Percentiles rank a stretch among this genome's conserved stretches.
Conservation (phyloP, 2,329 filamentous ascomycete species). For the Nigrospora sphaerica region DNA sequence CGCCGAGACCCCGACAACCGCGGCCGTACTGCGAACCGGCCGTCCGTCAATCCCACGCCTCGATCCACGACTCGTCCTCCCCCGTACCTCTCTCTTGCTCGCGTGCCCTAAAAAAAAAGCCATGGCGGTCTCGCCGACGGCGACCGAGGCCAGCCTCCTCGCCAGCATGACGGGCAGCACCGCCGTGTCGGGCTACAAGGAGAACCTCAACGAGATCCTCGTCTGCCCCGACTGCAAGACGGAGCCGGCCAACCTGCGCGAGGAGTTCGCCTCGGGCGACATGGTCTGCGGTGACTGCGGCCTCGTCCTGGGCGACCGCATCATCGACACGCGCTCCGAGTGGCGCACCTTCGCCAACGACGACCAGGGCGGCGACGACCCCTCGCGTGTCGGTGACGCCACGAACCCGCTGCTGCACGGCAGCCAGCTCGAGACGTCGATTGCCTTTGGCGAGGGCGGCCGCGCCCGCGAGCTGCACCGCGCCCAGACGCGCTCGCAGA, state of each 20-base stretch:
- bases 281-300: slow-evolving; percentile 91
- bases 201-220: slow-evolving; percentile 81
- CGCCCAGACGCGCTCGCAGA: slow-evolving; percentile 64
- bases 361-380: slow-evolving; percentile 92
- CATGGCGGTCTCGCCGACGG: slow-evolving; percentile 3
- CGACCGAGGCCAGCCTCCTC: slow-evolving; percentile 36
- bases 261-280: slow-evolving; percentile 88
- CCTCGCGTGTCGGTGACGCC: slow-evolving; percentile 94
- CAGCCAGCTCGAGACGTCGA: slow-evolving; percentile 80
- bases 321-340: slow-evolving; percentile 93
- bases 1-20: too few species aligned
- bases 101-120: too few species aligned
- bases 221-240: slow-evolving; percentile 90
- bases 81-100: too few species aligned
- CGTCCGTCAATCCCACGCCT: too few species aligned
- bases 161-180: slow-evolving; percentile 22
- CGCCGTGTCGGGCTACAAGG: slow-evolving; percentile 47
- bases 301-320: slow-evolving; percentile 80
- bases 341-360: slow-evolving; percentile 99
- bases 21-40: too few species aligned
- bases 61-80: too few species aligned
- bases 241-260: slow-evolving; percentile 82
- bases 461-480: slow-evolving; percentile 58
- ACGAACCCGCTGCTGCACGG: slow-evolving; percentile 86
- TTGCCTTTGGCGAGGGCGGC: slow-evolving; percentile 76